Conservation (phyloP, 2,329 filamentous ascomycete genomes). For the Pseudocercospora pini-densiflorae region DNA sequence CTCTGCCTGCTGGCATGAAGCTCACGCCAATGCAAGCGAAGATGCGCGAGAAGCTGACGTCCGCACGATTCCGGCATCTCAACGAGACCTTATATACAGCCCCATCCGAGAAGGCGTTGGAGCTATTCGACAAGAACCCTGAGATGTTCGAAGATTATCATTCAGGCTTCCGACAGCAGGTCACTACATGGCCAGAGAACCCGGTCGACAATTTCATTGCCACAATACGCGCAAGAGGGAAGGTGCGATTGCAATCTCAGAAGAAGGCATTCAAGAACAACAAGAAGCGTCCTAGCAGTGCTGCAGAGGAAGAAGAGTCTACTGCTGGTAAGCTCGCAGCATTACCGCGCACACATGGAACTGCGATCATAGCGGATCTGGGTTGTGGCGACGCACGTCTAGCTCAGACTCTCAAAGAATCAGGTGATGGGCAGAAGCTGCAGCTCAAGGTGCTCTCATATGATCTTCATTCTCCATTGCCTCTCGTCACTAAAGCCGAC, state of each 20-base stretch:
- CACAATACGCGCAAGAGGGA: constrained; percentile 71
- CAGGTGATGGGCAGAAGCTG: constrained; percentile 63
- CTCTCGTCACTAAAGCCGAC: constrained; percentile 84
- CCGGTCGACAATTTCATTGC: constrained; percentile 86
- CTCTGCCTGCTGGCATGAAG: constrained; percentile 54
- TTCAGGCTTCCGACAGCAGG: constrained; percentile 92
- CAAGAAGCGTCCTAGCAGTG: constrained; percentile 48
- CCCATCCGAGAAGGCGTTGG: constrained; percentile 80
- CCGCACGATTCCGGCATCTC: constrained; percentile 93
- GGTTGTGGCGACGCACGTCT: constrained; percentile 92
- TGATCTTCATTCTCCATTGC: constrained; percentile 78
- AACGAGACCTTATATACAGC: constrained; percentile 97
- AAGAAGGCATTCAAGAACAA: constrained; percentile 36
- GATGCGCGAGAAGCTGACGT: constrained; percentile 94
- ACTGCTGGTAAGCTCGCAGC: constrained; percentile 39
- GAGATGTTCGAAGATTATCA: constrained; percentile 98
- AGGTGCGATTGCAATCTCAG: constrained; percentile 47
- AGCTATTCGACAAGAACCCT: constrained; percentile 80
- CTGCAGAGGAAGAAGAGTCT: constrained; percentile 33
- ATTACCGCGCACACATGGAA: constrained; percentile 72
- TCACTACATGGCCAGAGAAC: constrained; percentile 95
- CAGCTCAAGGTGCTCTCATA: constrained; percentile 79
- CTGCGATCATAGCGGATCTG: constrained; percentile 83
- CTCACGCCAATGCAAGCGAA: constrained; percentile 91
- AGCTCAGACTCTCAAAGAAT: constrained; percentile 66